Conservation (phyloP, 768 basidiomycete species). For the Tulasnella sp. region DNA sequence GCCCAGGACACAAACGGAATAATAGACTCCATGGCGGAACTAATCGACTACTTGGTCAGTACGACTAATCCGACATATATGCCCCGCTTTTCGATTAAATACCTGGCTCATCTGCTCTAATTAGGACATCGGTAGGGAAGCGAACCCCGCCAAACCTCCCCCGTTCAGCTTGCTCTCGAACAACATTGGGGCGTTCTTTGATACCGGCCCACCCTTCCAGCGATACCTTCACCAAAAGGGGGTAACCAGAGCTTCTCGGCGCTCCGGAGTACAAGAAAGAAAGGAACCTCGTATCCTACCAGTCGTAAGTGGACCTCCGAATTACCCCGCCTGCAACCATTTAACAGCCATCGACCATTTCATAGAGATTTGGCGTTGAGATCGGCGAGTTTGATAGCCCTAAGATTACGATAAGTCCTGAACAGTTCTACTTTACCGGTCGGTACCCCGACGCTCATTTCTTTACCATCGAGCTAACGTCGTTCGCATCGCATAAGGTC, state of each 20-base stretch:
- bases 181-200: neutral
- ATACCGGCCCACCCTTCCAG: neutral
- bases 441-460: too few relatives aligned
- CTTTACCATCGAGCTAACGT: too few relatives aligned
- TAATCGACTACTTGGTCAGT: neutral
- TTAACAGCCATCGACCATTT: neutral
- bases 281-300: neutral
- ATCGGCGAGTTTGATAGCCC: neutral
- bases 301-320: neutral
- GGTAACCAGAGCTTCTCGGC: neutral
- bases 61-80: too few relatives aligned
- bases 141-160: neutral
- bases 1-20: neutral
- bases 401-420: neutral
- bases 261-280: neutral
- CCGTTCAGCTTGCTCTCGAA: neutral
- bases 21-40: neutral
- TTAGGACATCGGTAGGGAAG: neutral
- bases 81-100: neutral
- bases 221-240: neutral
- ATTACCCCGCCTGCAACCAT: neutral
- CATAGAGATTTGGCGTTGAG: neutral
- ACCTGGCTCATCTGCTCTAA: neutral
- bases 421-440: neutral
- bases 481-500: neutral